phyloP scores from a whole-genome alignment of 768 basidiomycete genomes.

The Coprinopsis cinerea region DNA sequence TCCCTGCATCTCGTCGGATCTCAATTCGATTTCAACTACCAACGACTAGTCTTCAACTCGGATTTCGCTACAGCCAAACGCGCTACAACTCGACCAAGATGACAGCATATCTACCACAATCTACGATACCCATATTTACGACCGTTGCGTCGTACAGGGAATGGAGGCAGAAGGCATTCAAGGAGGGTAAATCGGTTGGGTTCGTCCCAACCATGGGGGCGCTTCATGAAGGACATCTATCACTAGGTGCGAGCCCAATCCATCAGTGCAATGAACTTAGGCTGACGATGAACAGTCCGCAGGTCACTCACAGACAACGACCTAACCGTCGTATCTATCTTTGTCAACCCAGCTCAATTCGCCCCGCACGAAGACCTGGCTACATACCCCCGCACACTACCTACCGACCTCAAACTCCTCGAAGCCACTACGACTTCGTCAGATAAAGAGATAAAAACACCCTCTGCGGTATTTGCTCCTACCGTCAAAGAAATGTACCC shows the following conservation, averaged over 20 bases:
- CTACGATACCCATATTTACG: constrained; percentile 44
- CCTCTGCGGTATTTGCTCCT: constrained; percentile 78
- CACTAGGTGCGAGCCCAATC: constrained; percentile 58
- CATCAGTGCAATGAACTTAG: constrained; percentile 1
- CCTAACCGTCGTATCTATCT: constrained; percentile 88
- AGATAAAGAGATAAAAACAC: constrained; percentile 25
- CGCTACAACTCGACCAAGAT: not conserved
- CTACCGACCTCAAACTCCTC: constrained; percentile 65
- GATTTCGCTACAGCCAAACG: no score
- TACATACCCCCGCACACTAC: constrained; percentile 85
- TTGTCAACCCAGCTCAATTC: constrained; percentile 98
- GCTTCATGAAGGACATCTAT: constrained; percentile 87
- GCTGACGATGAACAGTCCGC: constrained; percentile 46
- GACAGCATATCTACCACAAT: constrained; percentile 23
- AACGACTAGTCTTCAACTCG: not conserved
- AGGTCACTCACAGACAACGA: constrained; percentile 74
- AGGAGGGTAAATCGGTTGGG: constrained; percentile 65
- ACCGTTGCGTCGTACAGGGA: constrained; percentile 55
- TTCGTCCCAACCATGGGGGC: constrained; percentile 99
- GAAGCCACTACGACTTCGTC: not conserved
- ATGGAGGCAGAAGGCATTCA: constrained; percentile 69
- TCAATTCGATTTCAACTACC: not conserved
- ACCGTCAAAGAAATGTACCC: constrained; percentile 86
- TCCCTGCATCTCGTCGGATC: not conserved
- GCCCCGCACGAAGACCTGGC: constrained; percentile 91